Conservation (phyloP, 208 protist genomes). For the Wallacemonas collosoma region DNA sequence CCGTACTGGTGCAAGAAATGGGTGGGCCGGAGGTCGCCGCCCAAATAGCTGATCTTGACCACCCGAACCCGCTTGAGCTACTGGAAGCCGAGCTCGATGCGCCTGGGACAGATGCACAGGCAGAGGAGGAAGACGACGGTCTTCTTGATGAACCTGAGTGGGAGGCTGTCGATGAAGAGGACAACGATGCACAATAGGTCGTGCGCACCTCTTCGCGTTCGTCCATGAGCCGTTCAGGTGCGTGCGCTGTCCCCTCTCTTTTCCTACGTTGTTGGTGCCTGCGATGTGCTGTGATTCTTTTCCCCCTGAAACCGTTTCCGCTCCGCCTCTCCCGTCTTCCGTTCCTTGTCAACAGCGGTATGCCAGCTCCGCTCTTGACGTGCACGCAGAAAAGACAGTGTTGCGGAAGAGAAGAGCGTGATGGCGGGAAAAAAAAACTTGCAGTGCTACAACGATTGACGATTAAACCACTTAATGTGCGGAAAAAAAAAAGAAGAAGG, state of each 20-base stretch:
- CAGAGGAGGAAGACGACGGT: conserved; percentile 38
- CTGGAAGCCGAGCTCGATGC: conserved; percentile 64
- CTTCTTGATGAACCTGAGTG: conserved; percentile 73
- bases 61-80: conserved; percentile 83
- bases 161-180: conserved; percentile 67
- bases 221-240: no score
- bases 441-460: neutral
- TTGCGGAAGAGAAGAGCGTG: no score
- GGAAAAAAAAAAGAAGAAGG: neutral
- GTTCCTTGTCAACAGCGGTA: no score
- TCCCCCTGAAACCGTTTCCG: no score
- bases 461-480: neutral
- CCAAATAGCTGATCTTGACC: conserved; percentile 76
- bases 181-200: conserved; percentile 28
- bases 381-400: no score
- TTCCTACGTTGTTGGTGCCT: no score
- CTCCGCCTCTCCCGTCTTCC: no score
- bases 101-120: neutral
- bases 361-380: no score
- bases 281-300: no score
- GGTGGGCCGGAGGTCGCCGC: conserved; percentile 73
- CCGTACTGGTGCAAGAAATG: conserved; percentile 85
- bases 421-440: no score
- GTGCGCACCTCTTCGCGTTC: no score
- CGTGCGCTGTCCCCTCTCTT: no score